Base-by-base conservation (phyloP, 352 stramenopile species). In the Phytophthora pini region DNA sequence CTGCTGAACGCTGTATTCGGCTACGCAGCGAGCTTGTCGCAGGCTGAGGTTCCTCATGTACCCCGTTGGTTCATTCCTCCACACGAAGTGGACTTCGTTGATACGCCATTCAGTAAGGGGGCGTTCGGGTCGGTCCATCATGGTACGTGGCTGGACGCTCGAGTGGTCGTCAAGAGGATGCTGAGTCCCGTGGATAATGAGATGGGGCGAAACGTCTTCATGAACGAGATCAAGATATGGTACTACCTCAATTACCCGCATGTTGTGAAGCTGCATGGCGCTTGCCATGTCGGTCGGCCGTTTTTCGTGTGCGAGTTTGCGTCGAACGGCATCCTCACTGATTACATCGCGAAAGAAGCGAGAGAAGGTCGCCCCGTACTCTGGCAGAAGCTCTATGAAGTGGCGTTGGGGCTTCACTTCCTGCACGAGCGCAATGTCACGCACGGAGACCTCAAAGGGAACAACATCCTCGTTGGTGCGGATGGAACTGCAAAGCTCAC, bases 91-190 rank as follows among this genome's bases (percentile, higher is more conserved):
- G 39, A 65, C 12, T 76, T 76, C 26, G 29, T 15, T 20, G 48
- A 54, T 22, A 34, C 45, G 6, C 53, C 59, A 6, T 77, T 80
- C 40, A 68, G 59, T 17, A 71, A 75, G 9, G 72, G 72, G 4
- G 45, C 68, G 1, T 77, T 71, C 38, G 72, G 68, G 6, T 73
- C 68, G 2, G 59, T 67, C 22, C 59, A 72, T 39, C 68, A 58
- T 8, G 72, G 72, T 13, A 72, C 53, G 47, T 74, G 61, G 68
- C 49, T 66, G 8, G 65, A 72, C n/a, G 48, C 72, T 12, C 49
- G 44, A 3, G 56, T 80, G n/a, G 72, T 77, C 11, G 47, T 80
- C 22, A 80, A 80, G 52, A 44, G 40, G 13, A 65, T 80, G 51
- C 40, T 72, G 10, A 55, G 9, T 10, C 43, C 50, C 7, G 41